Conservation (phyloP, 371 early-diverging fungal species). For the Mucor saturninus region DNA sequence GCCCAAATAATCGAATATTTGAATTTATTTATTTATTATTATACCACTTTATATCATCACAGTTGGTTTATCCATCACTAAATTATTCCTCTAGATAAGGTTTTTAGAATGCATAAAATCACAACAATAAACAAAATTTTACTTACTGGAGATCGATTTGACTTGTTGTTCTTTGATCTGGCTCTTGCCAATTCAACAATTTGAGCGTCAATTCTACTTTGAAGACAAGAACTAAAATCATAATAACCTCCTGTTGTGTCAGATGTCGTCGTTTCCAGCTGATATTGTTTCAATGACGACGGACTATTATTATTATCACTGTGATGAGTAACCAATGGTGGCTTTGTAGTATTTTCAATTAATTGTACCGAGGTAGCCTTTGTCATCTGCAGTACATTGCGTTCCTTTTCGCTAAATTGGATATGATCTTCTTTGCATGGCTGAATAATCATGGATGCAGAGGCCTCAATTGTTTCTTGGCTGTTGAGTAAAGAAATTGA, state of each 20-base stretch:
- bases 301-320: background rate
- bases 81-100: slow-evolving; percentile 11
- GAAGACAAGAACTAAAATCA: slow-evolving; percentile 26
- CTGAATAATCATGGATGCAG: slow-evolving; percentile 8
- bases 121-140: no score
- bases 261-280: background rate
- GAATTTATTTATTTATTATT: slow-evolving; percentile 2
- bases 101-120: background rate
- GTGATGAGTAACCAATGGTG: background rate
- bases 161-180: slow-evolving; percentile 21
- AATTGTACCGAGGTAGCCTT: slow-evolving; percentile 2
- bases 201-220: slow-evolving; percentile 31
- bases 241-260: slow-evolving; percentile 15
- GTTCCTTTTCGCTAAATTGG: slow-evolving; percentile 13
- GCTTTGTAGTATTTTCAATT: background rate
- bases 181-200: slow-evolving; percentile 25
- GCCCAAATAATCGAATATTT: slow-evolving; percentile 10
- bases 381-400: slow-evolving; percentile 5
- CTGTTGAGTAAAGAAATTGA: background rate
- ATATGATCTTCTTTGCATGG: background rate
- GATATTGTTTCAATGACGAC: background rate
- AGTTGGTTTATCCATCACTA: slow-evolving; percentile 9
- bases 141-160: slow-evolving; percentile 15
- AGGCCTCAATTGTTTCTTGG: background rate
- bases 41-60: slow-evolving; percentile 18